Evolutionary conservation across 1,284 basidiomycete genomes (phyloP).

Genomic region (Tilletia setariae): DNA sequence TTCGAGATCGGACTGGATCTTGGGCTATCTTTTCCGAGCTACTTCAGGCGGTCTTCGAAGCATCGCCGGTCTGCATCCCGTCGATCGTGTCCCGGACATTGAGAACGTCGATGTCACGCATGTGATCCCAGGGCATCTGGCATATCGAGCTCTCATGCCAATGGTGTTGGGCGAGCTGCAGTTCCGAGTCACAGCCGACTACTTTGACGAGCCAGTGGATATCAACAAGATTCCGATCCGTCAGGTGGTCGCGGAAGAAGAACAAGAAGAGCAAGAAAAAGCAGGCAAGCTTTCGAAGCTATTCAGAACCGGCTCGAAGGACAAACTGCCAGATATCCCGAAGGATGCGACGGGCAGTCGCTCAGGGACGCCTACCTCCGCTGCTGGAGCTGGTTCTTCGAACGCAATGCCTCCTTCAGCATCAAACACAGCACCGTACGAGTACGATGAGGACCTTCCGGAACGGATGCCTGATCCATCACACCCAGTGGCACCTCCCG

Average conservation of each 20-base stretch:
- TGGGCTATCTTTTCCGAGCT: conserved; percentile 51
- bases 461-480: conserved; percentile 28
- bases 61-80: conserved; percentile 51
- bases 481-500: neutral
- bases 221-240: conserved; percentile 47
- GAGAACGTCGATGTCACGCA: conserved; percentile 54
- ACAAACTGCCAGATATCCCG: too few species aligned
- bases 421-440: neutral
- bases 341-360: neutral
- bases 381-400: too few species aligned
- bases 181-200: conserved; percentile 51
- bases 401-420: neutral
- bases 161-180: conserved; percentile 51
- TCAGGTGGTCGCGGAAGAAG: conserved; percentile 33
- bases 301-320: conserved; percentile 13
- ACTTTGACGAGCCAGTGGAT: conserved; percentile 54
- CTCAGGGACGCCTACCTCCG: neutral
- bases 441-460: conserved; percentile 41
- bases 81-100: conserved; percentile 47
- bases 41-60: conserved; percentile 50
- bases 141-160: conserved; percentile 51
- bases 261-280: neutral
- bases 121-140: conserved; percentile 49
- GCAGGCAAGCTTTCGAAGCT: conserved; percentile 8
- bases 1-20: conserved; percentile 52